Percentiles rank a stretch among this genome's conserved stretches.
Evolutionary conservation across 345 rosid genomes (phyloP).

Genomic region (Aegle marmelos): DNA sequence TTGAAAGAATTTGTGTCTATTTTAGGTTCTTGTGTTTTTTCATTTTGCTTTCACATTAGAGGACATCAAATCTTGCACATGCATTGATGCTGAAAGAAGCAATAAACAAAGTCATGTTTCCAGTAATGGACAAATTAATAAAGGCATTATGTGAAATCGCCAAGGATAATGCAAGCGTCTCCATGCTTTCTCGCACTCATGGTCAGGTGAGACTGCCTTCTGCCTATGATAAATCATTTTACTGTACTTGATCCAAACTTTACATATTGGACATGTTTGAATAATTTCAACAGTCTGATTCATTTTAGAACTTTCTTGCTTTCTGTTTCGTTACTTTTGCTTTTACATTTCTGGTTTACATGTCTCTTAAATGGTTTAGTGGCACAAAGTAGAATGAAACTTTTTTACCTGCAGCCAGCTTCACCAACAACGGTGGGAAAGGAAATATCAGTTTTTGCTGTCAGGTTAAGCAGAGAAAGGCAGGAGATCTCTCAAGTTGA

Average conservation of each 20-base stretch:
- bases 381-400: not conserved
- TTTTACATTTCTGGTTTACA: not conserved
- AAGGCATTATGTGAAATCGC: constrained; percentile 56
- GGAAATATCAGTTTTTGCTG: constrained; percentile 92
- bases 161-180: constrained; percentile 55
- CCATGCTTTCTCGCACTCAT: constrained; percentile 98
- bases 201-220: constrained; percentile 66
- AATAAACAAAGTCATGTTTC: constrained; percentile 54
- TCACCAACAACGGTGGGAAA: constrained; percentile 93
- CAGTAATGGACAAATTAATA: constrained; percentile 71
- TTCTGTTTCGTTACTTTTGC: not conserved
- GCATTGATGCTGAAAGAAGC: constrained; percentile 87
- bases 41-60: constrained; percentile 97
- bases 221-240: not conserved
- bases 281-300: not conserved
- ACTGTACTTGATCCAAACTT: not conserved
- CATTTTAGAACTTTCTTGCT: not conserved
- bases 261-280: not conserved
- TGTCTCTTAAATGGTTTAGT: not conserved
- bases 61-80: constrained; percentile 93
- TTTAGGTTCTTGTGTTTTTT: constrained; percentile 88
- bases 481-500: constrained; percentile 63
- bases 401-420: constrained; percentile 67
- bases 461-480: constrained; percentile 77
- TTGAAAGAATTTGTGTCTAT: not conserved